Evolutionary conservation across 352 stramenopile genomes (phyloP), one percentile per base, ranked within the genome.

Genomic region (Pythium sukuiense): DNA sequence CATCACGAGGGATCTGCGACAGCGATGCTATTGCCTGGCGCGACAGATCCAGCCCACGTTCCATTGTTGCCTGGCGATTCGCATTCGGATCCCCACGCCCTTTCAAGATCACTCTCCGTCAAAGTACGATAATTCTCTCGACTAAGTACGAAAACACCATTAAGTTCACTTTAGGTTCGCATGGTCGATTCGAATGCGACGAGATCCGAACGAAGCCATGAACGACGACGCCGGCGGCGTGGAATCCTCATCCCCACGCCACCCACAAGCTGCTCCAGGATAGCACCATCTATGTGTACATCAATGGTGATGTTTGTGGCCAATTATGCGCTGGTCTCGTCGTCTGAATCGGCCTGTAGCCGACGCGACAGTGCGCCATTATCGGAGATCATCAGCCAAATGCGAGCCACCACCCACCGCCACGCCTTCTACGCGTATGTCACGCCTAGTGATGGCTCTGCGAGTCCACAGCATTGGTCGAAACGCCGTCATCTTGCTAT

Each of bases 21-120:
- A 89, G 67, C 39, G 74, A 70, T 52, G 73, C 57, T 55, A 89
- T 73, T 8, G 63, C 69, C 65, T 87, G 80, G 24, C 76, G 76
- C 41, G 80, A 81, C 50, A 89, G 67, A 59, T 87, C 79, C 30
- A 86, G 80, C 55, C 63, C 56, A 33, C 61, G 55, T 32, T 76
- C 68, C 71, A 78, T 81, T 11, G 2, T 33, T 14, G n/a, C 13
- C 16, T 33, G 18, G 2, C 35, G 2, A 58, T 59, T 20, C 13
- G 8, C 16, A 41, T 58, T 49, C 20, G 16, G 6, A 3, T n/a
- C 5, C 4, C 13, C 41, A 53, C 54, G 65, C 32, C 65, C 5
- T 52, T 72, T 72, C 65, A 53, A 64, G 54, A 59, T 62, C 18
- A 55, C n/a, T n/a, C n/a, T n/a, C n/a, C n/a, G n/a, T n/a, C n/a